Base-by-base conservation (phyloP, 129 eudicot species). In the Flaveria linearis region DNA sequence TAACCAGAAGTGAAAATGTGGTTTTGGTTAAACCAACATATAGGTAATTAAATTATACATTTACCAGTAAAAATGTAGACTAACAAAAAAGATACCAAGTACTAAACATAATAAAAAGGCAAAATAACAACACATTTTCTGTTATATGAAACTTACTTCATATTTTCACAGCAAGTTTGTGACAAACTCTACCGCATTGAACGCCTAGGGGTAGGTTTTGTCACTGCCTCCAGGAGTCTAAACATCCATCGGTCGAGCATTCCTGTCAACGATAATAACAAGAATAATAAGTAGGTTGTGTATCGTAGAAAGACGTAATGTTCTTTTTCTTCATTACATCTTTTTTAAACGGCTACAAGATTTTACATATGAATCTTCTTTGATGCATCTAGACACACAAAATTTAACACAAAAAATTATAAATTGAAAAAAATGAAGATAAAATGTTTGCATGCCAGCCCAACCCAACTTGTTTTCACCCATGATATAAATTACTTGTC, bases 181-280 rank as follows among this genome's bases (percentile, higher is more conserved):
- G 72, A n/a, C 72, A 56, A 68, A 71, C 16, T 79, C 51, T 64
- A 79, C 78, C 83, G 78, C 83, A 79, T 79, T 9, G 83, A 79
- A 46, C 83, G 83, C 68, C 83, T 79, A 16, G 83, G 11, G 15
- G 64, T 65, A 7, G 93, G 85, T 71, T 84, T 88, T 72, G 86
- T 86, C 81, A 91, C 63, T 0, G 88, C 81, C 81, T 93, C 97
- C 56, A 91, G 61, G 39, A 93, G 64, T 87, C 97, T 87, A 76
- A 78, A 86, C 97, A 88, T 93, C 98, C 98, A 93, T 80, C 93
- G 85, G 77, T 93, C 98, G 46, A 93, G 92, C 98, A 93, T 87
- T 56, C 98, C 98, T 93, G 96, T 30, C 17, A 83, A 26, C 60
- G 43, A 69, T 57, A 22, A 51, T 70, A 74, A 66, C 41, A 16